Conservation (phyloP, 345 rosid species). For the Eucalyptus melliodora region DNA sequence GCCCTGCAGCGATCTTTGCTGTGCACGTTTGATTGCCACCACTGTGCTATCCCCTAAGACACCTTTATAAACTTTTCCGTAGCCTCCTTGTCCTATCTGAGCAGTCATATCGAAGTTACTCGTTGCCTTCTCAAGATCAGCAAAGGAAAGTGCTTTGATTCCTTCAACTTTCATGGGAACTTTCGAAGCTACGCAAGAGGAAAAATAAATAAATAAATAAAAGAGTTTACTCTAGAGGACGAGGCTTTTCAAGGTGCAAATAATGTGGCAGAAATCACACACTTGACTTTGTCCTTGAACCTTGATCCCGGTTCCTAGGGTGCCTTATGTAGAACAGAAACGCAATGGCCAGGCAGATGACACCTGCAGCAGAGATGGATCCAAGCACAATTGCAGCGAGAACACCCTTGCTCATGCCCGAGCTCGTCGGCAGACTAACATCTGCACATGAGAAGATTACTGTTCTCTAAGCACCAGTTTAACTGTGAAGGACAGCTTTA, state of each 20-base stretch:
- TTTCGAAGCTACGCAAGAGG: slow-evolving; percentile 31
- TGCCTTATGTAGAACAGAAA: not conserved
- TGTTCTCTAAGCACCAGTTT: not conserved
- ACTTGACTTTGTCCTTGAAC: not conserved
- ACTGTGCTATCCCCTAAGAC: slow-evolving; percentile 44
- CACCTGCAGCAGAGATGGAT: not conserved
- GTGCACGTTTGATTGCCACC: slow-evolving; percentile 92
- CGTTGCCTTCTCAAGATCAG: slow-evolving; percentile 62
- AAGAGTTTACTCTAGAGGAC: not conserved
- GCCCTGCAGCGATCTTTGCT: slow-evolving; percentile 86
- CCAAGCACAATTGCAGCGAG: slow-evolving; percentile 2
- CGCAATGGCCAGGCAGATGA: not conserved
- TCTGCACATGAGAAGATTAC: not conserved
- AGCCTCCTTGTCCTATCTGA: slow-evolving; percentile 96
- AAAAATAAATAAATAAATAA: not conserved
- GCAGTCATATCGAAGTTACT: slow-evolving; percentile 43
- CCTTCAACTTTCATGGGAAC: slow-evolving; percentile 64
- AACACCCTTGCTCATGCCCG: not conserved
- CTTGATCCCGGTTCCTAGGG: not conserved
- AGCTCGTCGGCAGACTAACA: not conserved
- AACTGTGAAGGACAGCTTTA: not conserved
- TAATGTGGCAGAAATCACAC: not conserved
- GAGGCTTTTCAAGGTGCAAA: not conserved
- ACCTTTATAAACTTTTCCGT: slow-evolving; percentile 90
- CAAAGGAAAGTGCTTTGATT: slow-evolving; percentile 58